Percentiles rank a stretch among this genome's conserved stretches.
phyloP scores from a whole-genome alignment of 495 filamentous ascomycete genomes.

The Xylaria venustula region DNA sequence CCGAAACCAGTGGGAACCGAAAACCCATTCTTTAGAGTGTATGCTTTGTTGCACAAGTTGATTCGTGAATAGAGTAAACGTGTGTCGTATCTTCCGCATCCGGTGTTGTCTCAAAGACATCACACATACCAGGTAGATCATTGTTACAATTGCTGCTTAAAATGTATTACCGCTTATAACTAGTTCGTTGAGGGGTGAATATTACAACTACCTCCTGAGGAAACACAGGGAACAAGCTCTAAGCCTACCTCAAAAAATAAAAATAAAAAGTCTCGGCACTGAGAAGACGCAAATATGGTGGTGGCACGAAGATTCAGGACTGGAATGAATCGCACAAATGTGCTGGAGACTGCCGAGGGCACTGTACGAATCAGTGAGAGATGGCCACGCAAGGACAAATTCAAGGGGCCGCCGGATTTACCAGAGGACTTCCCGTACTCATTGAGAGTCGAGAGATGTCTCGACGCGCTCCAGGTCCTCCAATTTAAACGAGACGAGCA shows the following conservation, averaged over 20 bases:
- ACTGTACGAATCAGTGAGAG: not conserved
- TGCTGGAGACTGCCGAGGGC: not conserved
- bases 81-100: not conserved
- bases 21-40: too few species aligned
- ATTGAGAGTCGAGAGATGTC: not conserved
- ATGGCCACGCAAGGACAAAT: not conserved
- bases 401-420: not conserved
- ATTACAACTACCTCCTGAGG: not conserved
- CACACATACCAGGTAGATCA: not conserved
- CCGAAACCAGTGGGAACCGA: too few species aligned
- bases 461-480: not conserved
- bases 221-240: too few species aligned
- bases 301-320: slow-evolving; percentile 15
- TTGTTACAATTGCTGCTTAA: not conserved
- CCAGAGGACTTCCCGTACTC: not conserved
- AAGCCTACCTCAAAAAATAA: too few species aligned
- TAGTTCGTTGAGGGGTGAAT: too few species aligned
- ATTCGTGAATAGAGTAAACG: too few species aligned
- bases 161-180: not conserved
- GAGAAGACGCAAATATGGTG: slow-evolving; percentile 58
- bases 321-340: not conserved
- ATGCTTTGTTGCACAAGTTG: not conserved
- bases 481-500: not conserved
- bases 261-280: too few species aligned
- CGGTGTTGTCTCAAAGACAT: not conserved